Base-by-base conservation (phyloP, 352 stramenopile genomes). In the Globisporangium okanoganense region DNA sequence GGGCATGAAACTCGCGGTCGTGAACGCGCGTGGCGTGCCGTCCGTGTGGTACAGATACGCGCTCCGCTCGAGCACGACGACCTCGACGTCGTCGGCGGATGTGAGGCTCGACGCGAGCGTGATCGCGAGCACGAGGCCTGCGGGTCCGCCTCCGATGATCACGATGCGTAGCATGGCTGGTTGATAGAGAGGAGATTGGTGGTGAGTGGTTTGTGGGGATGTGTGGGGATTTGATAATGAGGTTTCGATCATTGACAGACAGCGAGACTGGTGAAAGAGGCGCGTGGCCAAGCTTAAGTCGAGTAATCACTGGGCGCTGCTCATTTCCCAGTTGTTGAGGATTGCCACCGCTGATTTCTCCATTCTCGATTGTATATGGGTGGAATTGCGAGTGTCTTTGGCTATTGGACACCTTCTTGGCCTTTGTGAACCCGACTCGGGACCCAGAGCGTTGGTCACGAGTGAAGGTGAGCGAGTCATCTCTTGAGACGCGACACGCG, bases 11-110 rank as follows among this genome's bases (percentile, higher is more conserved):
- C 43, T 49, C 43, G n/a, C 43, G 43, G n/a, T 25, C 43, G 43
- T 49, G 43, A 27, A 49, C 25, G 45, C 45, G 24, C 45, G 45
- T 5, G 45, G 45, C 14, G 24, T n/a, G 13, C 45, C 45, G 14
- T 52, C 25, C 24, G 45, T 52, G 45, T 52, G 45, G 13, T 52
- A 52, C 13, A 52, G 18, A 24, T 35, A 52, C 45, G 45, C 45
- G 45, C 18, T 52, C 12, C 29, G 27, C 45, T 52, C 45, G 13
- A 52, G 45, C 5, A 52, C 13, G 13, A 52, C 14, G 6, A 52
- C 24, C 16, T 52, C 45, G 13, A 12, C 29, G 13, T 52, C 22
- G 45, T 52, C 45, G 27, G 4, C 2, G 0, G 24, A 14, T 2
- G 45, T 52, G 45, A 52, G 45, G 2, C 13, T 35, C 24, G 45